A percentile compares a stretch with the other conserved stretches of the same genome.
These are phyloP conservation scores for Nakataea oryzae DNA, from an alignment of 2,329 filamentous ascomycete species.

Conservation along the genomic window DNA sequence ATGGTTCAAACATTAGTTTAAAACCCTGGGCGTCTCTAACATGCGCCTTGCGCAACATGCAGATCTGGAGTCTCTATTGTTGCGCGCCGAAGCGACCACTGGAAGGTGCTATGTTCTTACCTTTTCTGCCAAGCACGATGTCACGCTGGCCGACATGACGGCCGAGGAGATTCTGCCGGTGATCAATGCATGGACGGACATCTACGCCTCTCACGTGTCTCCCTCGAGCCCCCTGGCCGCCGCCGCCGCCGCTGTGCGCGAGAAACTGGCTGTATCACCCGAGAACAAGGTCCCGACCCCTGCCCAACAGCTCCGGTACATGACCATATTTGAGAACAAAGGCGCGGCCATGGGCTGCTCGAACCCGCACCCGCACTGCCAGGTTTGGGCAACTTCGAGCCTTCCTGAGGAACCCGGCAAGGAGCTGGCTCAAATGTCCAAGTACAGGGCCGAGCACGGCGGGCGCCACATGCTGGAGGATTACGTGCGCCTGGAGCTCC, in stretches of 20 bases:
- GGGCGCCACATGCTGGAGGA: slow-evolving; percentile 74
- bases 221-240: slow-evolving; percentile 53
- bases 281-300: slow-evolving; percentile 37
- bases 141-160: slow-evolving; percentile 85
- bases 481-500: slow-evolving; percentile 73
- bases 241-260: slow-evolving; percentile 25
- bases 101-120: slow-evolving; percentile 96
- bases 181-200: slow-evolving; percentile 81
- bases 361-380: slow-evolving; percentile 94
- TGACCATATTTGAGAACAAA: slow-evolving; percentile 99
- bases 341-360: slow-evolving; percentile 97
- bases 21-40: background rate
- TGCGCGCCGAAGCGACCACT: slow-evolving; percentile 76
- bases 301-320: slow-evolving; percentile 76
- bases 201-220: slow-evolving; percentile 76
- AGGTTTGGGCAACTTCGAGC: slow-evolving; percentile 89
- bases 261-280: slow-evolving; percentile 20
- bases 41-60: background rate
- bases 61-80: slow-evolving; percentile 66
- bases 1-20: background rate
- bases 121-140: slow-evolving; percentile 81
- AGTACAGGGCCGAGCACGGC: slow-evolving; percentile 63
- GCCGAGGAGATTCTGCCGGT: slow-evolving; percentile 69
- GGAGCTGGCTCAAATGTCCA: slow-evolving; percentile 68
- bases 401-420: slow-evolving; percentile 80